Conservation (phyloP, 1,139 yeast species). For the Pneumocystis wakefieldiae region DNA sequence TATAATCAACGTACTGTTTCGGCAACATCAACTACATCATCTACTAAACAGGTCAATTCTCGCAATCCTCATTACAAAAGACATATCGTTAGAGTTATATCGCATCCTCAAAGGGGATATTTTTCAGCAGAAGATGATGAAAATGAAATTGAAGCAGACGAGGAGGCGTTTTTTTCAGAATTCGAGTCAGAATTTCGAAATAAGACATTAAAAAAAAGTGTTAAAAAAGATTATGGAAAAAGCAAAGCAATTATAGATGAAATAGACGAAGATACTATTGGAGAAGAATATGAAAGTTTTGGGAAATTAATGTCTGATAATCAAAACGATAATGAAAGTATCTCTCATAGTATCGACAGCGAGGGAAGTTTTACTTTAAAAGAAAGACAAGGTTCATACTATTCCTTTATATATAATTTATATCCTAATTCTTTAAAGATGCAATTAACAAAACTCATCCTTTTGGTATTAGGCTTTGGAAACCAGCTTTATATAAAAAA, state of each 20-base stretch:
- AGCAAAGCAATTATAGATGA: conserved; percentile 2
- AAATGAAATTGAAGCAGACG: conserved; percentile 9
- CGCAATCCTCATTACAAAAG: not conserved
- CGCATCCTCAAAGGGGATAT: not conserved
- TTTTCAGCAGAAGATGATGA: conserved; percentile 11
- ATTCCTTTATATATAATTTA: not conserved
- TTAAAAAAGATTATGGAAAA: conserved; percentile 3
- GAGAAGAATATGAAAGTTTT: conserved; percentile 1
- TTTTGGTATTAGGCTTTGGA: conserved; percentile 95
- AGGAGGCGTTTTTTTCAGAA: conserved; percentile 5
- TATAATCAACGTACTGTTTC: not conserved
- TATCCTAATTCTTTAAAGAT: conserved; percentile 36
- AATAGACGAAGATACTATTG: conserved; percentile 4
- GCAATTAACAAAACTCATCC: conserved; percentile 96
- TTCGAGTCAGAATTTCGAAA: not conserved
- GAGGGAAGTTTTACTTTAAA: conserved; percentile 5
- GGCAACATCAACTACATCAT: not conserved
- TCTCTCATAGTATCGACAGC: conserved; percentile 4
- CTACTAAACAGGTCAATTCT: not conserved
- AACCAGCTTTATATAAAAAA: conserved; percentile 90
- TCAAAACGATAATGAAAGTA: conserved; percentile 4
- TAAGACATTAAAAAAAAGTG: conserved; percentile 2
- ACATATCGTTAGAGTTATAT: not conserved
- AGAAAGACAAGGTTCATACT: not conserved
- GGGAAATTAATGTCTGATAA: not conserved